Base-by-base conservation (phyloP, 768 basidiomycete genomes). In the Saitozyma sp. region DNA sequence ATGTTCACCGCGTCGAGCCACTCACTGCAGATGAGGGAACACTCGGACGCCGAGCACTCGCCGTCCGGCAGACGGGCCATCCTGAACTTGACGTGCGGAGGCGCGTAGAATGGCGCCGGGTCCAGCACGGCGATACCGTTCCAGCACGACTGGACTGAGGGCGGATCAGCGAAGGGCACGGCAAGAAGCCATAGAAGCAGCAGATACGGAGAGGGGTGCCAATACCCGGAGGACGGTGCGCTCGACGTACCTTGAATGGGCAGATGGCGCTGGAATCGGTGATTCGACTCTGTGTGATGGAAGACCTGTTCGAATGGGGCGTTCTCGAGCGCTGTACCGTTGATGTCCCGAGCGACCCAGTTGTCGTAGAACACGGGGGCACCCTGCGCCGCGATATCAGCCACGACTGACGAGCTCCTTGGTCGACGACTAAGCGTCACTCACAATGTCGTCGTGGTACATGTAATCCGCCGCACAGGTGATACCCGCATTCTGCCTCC, bases 381-480 rank as follows among this genome's bases (percentile, higher is more conserved):
- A 13, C 86, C 85, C 86, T 86, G 61, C 19, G 11, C 29, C n/a
- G n/a, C n/a, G n/a, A n/a, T n/a, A n/a, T n/a, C n/a, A n/a, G n/a
- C 13, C n/a, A n/a, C n/a, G n/a, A n/a, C n/a, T n/a, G n/a, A n/a
- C n/a, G n/a, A n/a, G n/a, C n/a, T n/a, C n/a, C n/a, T n/a, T n/a
- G n/a, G n/a, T n/a, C n/a, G n/a, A n/a, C n/a, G n/a, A n/a, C n/a
- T n/a, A n/a, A n/a, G n/a, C n/a, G n/a, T n/a, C n/a, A 84, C 86
- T 70, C 68, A 87, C 89, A 66, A 97, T 89, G 52, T 95, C 93
- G 39, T 93, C 87, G 82, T 99, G 96, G 82, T 90, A 99, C 92
- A 99, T 98, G 82, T 99, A 99, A 78, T 99, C 95, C 0, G 93
- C 88, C 0, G 95, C 96, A 71, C 96, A 98, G 9, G 96, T 98